These are phyloP conservation scores for Ceratocystis huliohia DNA, from an alignment of 2,329 filamentous ascomycete genomes.

Conservation along the genomic window DNA sequence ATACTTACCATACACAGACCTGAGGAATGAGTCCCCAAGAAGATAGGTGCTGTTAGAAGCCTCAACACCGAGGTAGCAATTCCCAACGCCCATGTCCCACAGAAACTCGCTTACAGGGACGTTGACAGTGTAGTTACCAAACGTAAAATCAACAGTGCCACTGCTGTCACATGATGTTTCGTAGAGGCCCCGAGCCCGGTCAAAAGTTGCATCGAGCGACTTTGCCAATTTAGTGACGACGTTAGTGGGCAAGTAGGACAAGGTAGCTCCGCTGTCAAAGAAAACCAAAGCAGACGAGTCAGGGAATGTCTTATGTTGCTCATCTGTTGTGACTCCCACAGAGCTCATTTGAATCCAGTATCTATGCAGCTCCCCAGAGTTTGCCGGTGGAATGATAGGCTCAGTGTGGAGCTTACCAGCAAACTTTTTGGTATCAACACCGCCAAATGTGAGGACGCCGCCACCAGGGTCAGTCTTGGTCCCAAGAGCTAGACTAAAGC, in stretches of 20 bases:
- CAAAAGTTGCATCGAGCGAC: slow-evolving; percentile 35
- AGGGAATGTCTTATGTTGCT: slow-evolving; percentile 22
- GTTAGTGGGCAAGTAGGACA: slow-evolving; percentile 51
- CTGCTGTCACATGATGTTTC: slow-evolving; percentile 35
- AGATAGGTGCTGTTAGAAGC: slow-evolving; percentile 29
- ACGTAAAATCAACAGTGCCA: slow-evolving; percentile 37
- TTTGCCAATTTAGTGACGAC: slow-evolving; percentile 37
- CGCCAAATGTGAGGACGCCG: slow-evolving; percentile 33
- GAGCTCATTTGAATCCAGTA: slow-evolving; percentile 35
- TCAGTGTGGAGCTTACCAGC: slow-evolving; percentile 28
- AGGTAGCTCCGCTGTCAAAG: slow-evolving; percentile 54
- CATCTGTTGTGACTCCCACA: slow-evolving; percentile 28
- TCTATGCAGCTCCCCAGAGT: slow-evolving; percentile 23
- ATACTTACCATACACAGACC: slow-evolving; percentile 30
- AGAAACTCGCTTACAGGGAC: slow-evolving; percentile 38
- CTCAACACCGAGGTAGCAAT: slow-evolving; percentile 37
- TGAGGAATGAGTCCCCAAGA: slow-evolving; percentile 35
- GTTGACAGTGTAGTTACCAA: slow-evolving; percentile 34
- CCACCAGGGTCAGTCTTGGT: slow-evolving; percentile 24
- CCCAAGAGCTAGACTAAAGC: slow-evolving; percentile 29
- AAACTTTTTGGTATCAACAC: slow-evolving; percentile 36
- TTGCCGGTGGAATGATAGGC: slow-evolving; percentile 26
- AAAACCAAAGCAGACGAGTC: slow-evolving; percentile 35
- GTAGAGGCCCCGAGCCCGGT: slow-evolving; percentile 33
- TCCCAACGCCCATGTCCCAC: slow-evolving; percentile 28